phyloP scores from a whole-genome alignment of 2,329 filamentous ascomycete species.

The Cercospora sp. region DNA sequence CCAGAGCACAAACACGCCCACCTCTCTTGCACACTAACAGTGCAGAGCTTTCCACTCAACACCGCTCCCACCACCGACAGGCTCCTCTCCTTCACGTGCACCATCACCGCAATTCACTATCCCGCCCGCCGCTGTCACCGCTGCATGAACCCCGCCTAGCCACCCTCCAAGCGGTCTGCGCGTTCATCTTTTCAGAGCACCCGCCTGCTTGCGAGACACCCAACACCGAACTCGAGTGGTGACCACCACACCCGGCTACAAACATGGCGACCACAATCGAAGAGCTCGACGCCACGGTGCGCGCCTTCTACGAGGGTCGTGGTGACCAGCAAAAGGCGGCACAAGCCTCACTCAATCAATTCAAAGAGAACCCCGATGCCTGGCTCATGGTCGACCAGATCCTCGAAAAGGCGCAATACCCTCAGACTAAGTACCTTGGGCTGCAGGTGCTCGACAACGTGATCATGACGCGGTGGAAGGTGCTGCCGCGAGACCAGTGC shows the following conservation, averaged over 20 bases:
- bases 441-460: slow-evolving; percentile 97
- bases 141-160: slow-evolving; percentile 34
- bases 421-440: slow-evolving; percentile 95
- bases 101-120: slow-evolving; percentile 12
- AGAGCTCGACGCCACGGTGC: slow-evolving; percentile 95
- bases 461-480: slow-evolving; percentile 99
- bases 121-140: slow-evolving; percentile 9
- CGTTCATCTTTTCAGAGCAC: slow-evolving; percentile 26
- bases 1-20: background rate
- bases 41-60: slow-evolving; percentile 7
- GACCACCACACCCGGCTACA: slow-evolving; percentile 23
- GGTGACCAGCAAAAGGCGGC: slow-evolving; percentile 96
- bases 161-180: slow-evolving; percentile 34
- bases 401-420: slow-evolving; percentile 85
- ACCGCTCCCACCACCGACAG: slow-evolving; percentile 10
- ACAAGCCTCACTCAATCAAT: slow-evolving; percentile 89
- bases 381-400: slow-evolving; percentile 98
- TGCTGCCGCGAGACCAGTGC: slow-evolving; percentile 92
- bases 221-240: slow-evolving; percentile 28
- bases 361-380: slow-evolving; percentile 97
- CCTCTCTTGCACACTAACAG: slow-evolving; percentile 3
- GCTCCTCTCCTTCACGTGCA: slow-evolving; percentile 7
- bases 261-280: slow-evolving; percentile 72
- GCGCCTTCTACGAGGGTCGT: slow-evolving; percentile 94
- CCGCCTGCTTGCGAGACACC: slow-evolving; percentile 22